Percentiles rank a stretch among this genome's conserved stretches.
phyloP scores from a whole-genome alignment of 768 basidiomycete species.

The Crucibulum laeve region DNA sequence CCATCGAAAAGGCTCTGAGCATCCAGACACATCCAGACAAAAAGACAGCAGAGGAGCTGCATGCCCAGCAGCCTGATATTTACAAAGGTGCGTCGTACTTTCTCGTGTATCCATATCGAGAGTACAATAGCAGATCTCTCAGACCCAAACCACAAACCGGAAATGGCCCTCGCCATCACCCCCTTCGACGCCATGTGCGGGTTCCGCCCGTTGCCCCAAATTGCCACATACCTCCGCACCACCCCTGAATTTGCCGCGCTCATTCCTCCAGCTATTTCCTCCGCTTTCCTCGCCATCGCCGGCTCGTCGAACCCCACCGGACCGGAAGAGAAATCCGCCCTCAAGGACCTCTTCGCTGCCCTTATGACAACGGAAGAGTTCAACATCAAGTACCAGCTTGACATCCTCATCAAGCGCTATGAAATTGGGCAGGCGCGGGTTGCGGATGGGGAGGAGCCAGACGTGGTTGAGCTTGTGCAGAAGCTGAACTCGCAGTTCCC shows the following conservation, averaged over 20 bases:
- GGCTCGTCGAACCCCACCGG: slow-evolving; percentile 35
- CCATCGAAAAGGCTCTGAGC: slow-evolving; percentile 84
- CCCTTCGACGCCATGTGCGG: slow-evolving; percentile 90
- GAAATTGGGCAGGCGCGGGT: slow-evolving; percentile 28
- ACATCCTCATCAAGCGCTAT: slow-evolving; percentile 60
- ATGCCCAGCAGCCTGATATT: slow-evolving; percentile 66
- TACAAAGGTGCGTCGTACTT: slow-evolving; percentile 73
- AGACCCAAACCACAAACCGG: slow-evolving; percentile 98
- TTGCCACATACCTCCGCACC: slow-evolving; percentile 58
- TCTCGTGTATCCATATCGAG: neutral
- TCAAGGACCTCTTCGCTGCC: slow-evolving; percentile 76
- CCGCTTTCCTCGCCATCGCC: slow-evolving; percentile 47
- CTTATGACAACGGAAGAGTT: slow-evolving; percentile 76
- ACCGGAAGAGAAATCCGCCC: slow-evolving; percentile 48
- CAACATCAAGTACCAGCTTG: slow-evolving; percentile 50
- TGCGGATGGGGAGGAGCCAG: slow-evolving; percentile 32
- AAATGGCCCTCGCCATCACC: slow-evolving; percentile 97
- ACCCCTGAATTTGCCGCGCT: slow-evolving; percentile 78
- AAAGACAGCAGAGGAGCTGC: slow-evolving; percentile 65
- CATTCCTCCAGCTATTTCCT: slow-evolving; percentile 52
- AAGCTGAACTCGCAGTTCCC: slow-evolving; percentile 73
- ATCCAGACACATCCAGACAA: slow-evolving; percentile 95
- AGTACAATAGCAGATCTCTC: neutral
- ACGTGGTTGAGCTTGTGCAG: slow-evolving; percentile 59
- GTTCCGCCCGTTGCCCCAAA: slow-evolving; percentile 76